These are phyloP conservation scores for Trichoderma parareesei DNA, from an alignment of 495 filamentous ascomycete genomes.

Conservation along the genomic window DNA sequence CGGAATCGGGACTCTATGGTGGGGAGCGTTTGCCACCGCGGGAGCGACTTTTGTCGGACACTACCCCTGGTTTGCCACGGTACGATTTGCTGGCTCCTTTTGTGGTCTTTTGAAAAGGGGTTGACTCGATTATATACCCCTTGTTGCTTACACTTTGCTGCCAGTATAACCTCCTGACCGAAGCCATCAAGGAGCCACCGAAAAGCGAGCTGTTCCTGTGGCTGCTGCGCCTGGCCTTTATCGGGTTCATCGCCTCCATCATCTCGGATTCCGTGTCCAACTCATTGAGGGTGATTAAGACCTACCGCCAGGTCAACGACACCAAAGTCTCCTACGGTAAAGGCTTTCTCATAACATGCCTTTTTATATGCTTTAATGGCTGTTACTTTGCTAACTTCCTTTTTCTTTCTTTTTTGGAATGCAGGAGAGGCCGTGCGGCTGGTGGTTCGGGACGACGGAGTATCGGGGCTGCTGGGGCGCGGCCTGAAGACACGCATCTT, in stretches of 20 bases:
- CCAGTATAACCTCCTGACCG: slow-evolving; percentile 23
- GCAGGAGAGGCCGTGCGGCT: slow-evolving; percentile 23
- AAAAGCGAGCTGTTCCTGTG: slow-evolving; percentile 20
- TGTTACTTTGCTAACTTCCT: background rate
- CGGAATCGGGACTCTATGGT: slow-evolving; percentile 26
- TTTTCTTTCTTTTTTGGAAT: background rate
- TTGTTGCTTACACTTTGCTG: background rate
- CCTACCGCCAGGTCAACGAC: slow-evolving; percentile 29
- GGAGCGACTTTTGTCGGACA: slow-evolving; percentile 28
- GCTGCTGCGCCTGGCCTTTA: slow-evolving; percentile 26
- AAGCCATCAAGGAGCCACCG: slow-evolving; percentile 19
- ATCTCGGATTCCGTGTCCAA: slow-evolving; percentile 28
- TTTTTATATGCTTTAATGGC: too few species aligned
- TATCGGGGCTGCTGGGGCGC: slow-evolving; percentile 23
- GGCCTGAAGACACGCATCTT: slow-evolving; percentile 27
- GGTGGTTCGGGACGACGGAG: slow-evolving; percentile 23
- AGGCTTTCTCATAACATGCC: background rate
- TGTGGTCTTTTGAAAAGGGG: too few species aligned
- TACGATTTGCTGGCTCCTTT: slow-evolving; percentile 5
- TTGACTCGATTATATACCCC: too few species aligned
- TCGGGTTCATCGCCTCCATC: slow-evolving; percentile 26
- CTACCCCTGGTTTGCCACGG: slow-evolving; percentile 30
- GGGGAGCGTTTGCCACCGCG: slow-evolving; percentile 28
- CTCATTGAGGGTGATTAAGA: slow-evolving; percentile 27
- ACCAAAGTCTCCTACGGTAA: slow-evolving; percentile 26